Conservation (phyloP, 345 rosid genomes). For the Dimocarpus longan region DNA sequence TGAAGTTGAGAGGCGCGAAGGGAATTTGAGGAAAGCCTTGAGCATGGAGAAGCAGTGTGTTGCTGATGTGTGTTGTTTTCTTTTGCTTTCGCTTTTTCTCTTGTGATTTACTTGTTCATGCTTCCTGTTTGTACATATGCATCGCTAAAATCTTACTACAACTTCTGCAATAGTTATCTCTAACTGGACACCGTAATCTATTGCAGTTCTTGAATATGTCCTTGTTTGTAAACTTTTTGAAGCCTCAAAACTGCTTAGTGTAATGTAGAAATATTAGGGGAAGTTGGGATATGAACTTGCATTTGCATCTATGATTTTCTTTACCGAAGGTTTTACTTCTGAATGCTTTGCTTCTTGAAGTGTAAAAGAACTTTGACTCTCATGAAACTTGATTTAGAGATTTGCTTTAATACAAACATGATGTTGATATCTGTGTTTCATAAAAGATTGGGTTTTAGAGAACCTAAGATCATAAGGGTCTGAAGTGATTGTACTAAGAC, state of each 20-base stretch:
- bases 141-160: not conserved
- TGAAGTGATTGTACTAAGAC: not conserved
- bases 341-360: not conserved
- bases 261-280: not conserved
- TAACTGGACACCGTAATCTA: not conserved
- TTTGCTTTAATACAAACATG: not conserved
- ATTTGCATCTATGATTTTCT: not conserved
- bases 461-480: not conserved
- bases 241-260: not conserved
- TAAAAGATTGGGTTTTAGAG: not conserved
- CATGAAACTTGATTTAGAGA: not conserved
- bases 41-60: conserved; percentile 58
- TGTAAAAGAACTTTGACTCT: not conserved
- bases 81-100: not conserved
- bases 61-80: conserved; percentile 53
- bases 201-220: not conserved
- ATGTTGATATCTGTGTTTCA: not conserved
- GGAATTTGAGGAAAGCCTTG: conserved; percentile 66
- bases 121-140: not conserved
- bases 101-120: not conserved
- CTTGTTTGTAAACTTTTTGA: not conserved
- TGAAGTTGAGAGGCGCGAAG: conserved; percentile 72
- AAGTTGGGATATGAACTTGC: not conserved
- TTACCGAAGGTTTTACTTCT: not conserved
- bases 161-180: not conserved